Conservation (phyloP, 805 yeast genomes). For the Starmerella scarabaei region DNA sequence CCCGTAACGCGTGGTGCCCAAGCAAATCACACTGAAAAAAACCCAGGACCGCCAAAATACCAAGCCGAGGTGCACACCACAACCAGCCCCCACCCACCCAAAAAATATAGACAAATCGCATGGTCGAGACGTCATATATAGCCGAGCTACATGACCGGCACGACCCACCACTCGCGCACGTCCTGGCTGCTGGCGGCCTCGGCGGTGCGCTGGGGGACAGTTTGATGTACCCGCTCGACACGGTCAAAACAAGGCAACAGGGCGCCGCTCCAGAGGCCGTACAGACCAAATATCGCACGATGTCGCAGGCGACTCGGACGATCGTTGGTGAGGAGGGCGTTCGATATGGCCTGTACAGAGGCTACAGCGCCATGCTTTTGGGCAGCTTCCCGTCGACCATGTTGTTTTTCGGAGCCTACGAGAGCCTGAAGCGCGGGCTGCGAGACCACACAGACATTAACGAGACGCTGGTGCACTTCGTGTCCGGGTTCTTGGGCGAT, state of each 20-base stretch:
- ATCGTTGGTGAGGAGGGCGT: constrained; percentile 79
- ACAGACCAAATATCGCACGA: constrained; percentile 47
- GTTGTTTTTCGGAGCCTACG: constrained; percentile 87
- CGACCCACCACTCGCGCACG: constrained; percentile 22
- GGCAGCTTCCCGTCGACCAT: constrained; percentile 88
- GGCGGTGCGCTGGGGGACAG: constrained; percentile 93
- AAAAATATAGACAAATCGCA: not conserved
- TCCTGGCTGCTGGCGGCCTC: constrained; percentile 74
- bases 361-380: constrained; percentile 79
- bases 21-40: no score
- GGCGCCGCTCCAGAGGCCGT: constrained; percentile 55
- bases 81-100: no score
- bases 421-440: constrained; percentile 57
- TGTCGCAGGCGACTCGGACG: constrained; percentile 62
- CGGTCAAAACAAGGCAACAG: constrained; percentile 94
- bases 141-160: constrained; percentile 9
- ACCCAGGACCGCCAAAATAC: no score
- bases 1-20: no score
- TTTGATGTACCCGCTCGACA: constrained; percentile 88
- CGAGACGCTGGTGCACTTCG: constrained; percentile 66
- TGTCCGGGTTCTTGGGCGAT: constrained; percentile 90
- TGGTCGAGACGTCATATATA: constrained; percentile 15
- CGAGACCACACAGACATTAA: constrained; percentile 51
- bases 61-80: no score
- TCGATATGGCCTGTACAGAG: constrained; percentile 74